Percentiles rank a stretch among this genome's conserved stretches.
phyloP scores from a whole-genome alignment of 176 grass and related monocot species.

The Musa troglodytarum region DNA sequence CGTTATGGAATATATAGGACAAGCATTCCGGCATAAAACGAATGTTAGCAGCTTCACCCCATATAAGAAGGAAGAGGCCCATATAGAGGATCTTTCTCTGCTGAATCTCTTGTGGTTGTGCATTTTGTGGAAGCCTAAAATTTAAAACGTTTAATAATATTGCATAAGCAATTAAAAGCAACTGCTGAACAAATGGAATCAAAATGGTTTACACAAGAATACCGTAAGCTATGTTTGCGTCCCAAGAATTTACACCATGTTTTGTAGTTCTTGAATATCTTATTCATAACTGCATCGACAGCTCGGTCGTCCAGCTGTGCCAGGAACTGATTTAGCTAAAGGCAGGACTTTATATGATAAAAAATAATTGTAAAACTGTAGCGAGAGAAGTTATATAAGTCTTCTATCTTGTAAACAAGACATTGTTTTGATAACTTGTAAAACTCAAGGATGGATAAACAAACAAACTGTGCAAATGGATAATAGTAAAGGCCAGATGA shows the following conservation, averaged over 20 bases:
- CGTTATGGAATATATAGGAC: slow-evolving; percentile 97
- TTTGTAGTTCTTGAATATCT: slow-evolving; percentile 14
- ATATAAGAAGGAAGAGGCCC: slow-evolving; percentile 91
- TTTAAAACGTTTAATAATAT: slow-evolving; percentile 8
- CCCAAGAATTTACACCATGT: slow-evolving; percentile 18
- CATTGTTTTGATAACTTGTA: neutral
- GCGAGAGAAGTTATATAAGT: neutral
- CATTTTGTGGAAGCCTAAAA: slow-evolving; percentile 51
- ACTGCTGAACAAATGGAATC: neutral
- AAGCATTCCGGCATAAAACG: slow-evolving; percentile 94
- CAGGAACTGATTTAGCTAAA: neutral
- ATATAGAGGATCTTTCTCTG: slow-evolving; percentile 83
- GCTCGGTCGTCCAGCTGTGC: neutral
- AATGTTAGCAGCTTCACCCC: slow-evolving; percentile 87
- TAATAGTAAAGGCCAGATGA: too few relatives aligned
- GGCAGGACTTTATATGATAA: neutral
- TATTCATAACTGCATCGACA: slow-evolving; percentile 2
- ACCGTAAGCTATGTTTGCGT: slow-evolving; percentile 12
- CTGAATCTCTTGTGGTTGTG: slow-evolving; percentile 64
- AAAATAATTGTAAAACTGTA: neutral
- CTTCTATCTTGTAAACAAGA: neutral
- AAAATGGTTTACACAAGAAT: neutral
- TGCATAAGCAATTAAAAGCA: neutral
- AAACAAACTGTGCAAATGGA: neutral
- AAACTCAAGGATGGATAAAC: neutral